Evolutionary conservation across 1,139 yeast species (phyloP), one percentile per base, ranked within the genome.

Genomic region (Suhomyces coccinellae): DNA sequence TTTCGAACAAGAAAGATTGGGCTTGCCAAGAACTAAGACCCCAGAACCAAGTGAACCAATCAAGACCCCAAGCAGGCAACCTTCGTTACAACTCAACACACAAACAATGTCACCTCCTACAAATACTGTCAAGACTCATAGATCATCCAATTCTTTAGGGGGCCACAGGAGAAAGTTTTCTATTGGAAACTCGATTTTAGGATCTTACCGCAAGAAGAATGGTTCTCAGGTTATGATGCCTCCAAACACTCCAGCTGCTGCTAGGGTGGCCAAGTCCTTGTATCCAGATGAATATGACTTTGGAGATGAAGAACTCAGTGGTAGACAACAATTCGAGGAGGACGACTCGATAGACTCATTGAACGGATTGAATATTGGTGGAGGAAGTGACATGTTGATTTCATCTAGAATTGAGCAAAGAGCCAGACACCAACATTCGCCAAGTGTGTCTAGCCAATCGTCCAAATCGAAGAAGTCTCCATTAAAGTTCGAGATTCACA

Each of bases 401-500:
- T 80, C 86, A 2, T 78, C 84, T 36, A 68, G 82, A 53, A 57
- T 82, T 36, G 86, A 82, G 51, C 85, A 80, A 48, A 69, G 70
- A 46, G 75, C 71, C 8, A 66, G 57, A 45, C 71, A 67, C 50
- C 71, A 61, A 40, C 65, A 65, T 36, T 52, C 66, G 38, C 52
- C 63, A 31, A 65, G 66, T 41, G 54, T 59, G 24, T 55, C 66
- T 13, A 60, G 59, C 40, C 58, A 56, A 33, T 29, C 51, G 10
- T 49, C 55, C 17, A 63, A 61, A 44, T 50, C 66, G 63, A 38
- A 48, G 49, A 52, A 57, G 37, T 57, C 64, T 20, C 95, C 95
- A 22, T 75, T 93, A 59, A 85, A 86, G 58, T 93, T 93, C 65
- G 98, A 93, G 62, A 87, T 93, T 51, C 91, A 87, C 65, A 84